A percentile compares a stretch with the other conserved stretches of the same genome.
Conservation (phyloP, 2,329 filamentous ascomycete species). For the Gnomoniopsis smithogilvyi region DNA sequence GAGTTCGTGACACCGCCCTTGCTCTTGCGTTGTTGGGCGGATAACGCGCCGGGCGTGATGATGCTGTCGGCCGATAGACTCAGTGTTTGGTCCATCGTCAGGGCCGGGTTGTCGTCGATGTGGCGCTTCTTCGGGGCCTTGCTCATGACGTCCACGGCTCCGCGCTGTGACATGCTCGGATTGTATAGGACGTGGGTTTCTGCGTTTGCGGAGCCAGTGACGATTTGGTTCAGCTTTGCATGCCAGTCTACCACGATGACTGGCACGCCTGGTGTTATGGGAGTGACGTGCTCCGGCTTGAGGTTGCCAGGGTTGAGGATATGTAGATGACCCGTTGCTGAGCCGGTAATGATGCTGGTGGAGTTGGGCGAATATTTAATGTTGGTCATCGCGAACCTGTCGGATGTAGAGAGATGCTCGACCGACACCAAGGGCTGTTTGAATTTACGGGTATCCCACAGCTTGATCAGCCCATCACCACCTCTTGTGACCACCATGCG, state of each 20-base stretch:
- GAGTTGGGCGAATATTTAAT: slow-evolving; percentile 87
- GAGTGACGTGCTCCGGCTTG: slow-evolving; percentile 77
- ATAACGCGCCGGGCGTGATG: slow-evolving; percentile 62
- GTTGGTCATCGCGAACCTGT: slow-evolving; percentile 78
- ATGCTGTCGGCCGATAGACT: slow-evolving; percentile 84
- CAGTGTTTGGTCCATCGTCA: slow-evolving; percentile 79
- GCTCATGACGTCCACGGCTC: slow-evolving; percentile 86
- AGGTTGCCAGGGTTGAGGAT: slow-evolving; percentile 93
- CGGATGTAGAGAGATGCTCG: slow-evolving; percentile 76
- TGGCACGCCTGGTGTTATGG: slow-evolving; percentile 80
- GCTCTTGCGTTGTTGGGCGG: slow-evolving; percentile 51
- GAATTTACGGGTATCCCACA: slow-evolving; percentile 97
- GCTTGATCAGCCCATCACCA: slow-evolving; percentile 87
- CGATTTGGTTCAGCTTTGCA: slow-evolving; percentile 89
- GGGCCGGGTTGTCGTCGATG: slow-evolving; percentile 84
- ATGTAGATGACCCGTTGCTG: slow-evolving; percentile 79
- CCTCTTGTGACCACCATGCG: slow-evolving; percentile 87
- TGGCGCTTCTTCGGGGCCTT: slow-evolving; percentile 93
- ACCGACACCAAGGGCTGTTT: slow-evolving; percentile 81
- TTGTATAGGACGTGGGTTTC: slow-evolving; percentile 90
- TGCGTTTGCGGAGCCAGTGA: slow-evolving; percentile 88
- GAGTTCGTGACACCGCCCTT: slow-evolving; percentile 74
- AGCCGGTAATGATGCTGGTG: slow-evolving; percentile 84
- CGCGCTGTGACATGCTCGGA: slow-evolving; percentile 74
- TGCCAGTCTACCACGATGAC: slow-evolving; percentile 90